phyloP scores from a whole-genome alignment of 768 basidiomycete species.

The Amanita pseudoporphyria region DNA sequence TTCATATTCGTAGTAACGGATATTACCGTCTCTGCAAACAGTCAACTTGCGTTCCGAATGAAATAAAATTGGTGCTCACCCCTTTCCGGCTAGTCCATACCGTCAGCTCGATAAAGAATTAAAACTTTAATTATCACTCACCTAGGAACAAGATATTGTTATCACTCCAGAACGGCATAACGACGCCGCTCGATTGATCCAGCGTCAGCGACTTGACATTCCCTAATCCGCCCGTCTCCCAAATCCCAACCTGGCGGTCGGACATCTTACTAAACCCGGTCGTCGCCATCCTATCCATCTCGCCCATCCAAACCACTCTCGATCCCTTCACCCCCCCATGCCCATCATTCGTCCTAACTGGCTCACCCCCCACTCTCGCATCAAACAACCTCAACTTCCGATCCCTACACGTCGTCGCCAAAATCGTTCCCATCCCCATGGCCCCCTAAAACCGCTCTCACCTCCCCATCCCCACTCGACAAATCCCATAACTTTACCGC shows the following conservation, averaged over 20 bases:
- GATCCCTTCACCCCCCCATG: conserved; percentile 93
- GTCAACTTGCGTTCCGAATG: neutral
- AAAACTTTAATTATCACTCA: conserved; percentile 20
- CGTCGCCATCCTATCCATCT: conserved; percentile 79
- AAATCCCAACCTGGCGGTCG: conserved; percentile 82
- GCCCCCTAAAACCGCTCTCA: conserved; percentile 52
- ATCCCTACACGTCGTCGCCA: conserved; percentile 89
- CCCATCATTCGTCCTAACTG: conserved; percentile 76
- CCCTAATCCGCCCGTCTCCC: conserved; percentile 74
- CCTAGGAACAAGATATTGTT: conserved; percentile 86
- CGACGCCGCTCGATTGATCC: conserved; percentile 86
- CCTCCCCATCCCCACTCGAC: conserved; percentile 49
- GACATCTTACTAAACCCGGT: conserved; percentile 98
- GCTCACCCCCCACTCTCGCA: conserved; percentile 71
- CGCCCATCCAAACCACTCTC: conserved; percentile 86
- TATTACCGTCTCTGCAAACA: conserved; percentile 64
- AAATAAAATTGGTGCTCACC: too few species aligned
- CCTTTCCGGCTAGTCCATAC: conserved; percentile 64
- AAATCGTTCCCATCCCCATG: conserved; percentile 80
- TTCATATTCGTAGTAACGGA: conserved; percentile 97
- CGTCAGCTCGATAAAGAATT: neutral
- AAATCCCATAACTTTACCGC: conserved; percentile 90
- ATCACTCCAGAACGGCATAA: conserved; percentile 98
- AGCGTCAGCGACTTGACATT: conserved; percentile 72
- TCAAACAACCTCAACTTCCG: conserved; percentile 90